Conservation (phyloP, 2,329 filamentous ascomycete genomes). For the Sclerotinia spermophila region DNA sequence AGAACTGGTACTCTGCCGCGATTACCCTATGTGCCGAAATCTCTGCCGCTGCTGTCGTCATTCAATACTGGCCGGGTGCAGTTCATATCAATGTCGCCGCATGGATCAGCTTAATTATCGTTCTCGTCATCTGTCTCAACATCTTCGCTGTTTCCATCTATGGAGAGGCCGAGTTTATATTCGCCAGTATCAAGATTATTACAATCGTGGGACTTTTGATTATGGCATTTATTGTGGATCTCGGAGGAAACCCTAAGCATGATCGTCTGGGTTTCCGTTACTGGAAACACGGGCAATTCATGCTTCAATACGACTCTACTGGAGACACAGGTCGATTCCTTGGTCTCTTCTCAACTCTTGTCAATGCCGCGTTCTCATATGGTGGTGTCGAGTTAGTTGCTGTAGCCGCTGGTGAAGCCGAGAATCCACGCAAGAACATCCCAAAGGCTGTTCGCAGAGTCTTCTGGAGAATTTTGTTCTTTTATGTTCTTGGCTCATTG, state of each 20-base stretch:
- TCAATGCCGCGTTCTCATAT: slow-evolving; percentile 48
- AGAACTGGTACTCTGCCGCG: slow-evolving; percentile 36
- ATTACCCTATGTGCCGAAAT: slow-evolving; percentile 46
- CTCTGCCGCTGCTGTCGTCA: slow-evolving; percentile 47
- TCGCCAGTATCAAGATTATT: slow-evolving; percentile 53
- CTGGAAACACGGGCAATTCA: slow-evolving; percentile 66
- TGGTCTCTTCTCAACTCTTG: slow-evolving; percentile 60
- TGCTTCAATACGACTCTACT: slow-evolving; percentile 58
- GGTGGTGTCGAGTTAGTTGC: slow-evolving; percentile 46
- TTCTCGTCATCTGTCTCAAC: slow-evolving; percentile 44
- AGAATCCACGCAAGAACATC: slow-evolving; percentile 66
- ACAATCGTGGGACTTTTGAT: slow-evolving; percentile 63
- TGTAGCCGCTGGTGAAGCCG: slow-evolving; percentile 61
- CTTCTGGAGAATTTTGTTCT: slow-evolving; percentile 71
- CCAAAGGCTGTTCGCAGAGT: slow-evolving; percentile 74
- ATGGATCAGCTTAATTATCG: slow-evolving; percentile 44
- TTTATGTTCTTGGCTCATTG: slow-evolving; percentile 71
- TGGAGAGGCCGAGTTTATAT: slow-evolving; percentile 60
- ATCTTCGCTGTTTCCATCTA: slow-evolving; percentile 56
- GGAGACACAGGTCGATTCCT: slow-evolving; percentile 63
- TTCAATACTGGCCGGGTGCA: slow-evolving; percentile 45
- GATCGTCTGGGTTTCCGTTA: slow-evolving; percentile 71
- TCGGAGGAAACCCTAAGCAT: slow-evolving; percentile 72
- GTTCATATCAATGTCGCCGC: slow-evolving; percentile 33
- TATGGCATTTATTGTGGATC: slow-evolving; percentile 79